Base-by-base conservation (phyloP, 2,329 filamentous ascomycete species). In the Claviceps spartinae region DNA sequence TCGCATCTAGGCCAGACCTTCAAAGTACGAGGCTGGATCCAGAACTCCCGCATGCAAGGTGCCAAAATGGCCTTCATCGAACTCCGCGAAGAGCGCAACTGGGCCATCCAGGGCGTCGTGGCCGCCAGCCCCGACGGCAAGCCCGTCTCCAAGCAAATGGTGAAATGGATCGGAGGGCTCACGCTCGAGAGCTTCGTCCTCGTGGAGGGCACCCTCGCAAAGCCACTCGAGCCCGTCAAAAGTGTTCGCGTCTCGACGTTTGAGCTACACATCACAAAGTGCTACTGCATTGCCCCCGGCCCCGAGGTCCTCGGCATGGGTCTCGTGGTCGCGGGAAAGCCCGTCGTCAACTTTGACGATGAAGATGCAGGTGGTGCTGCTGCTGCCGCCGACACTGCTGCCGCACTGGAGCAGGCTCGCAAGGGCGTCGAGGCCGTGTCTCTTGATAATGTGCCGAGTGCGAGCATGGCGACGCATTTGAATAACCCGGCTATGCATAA, bases 401-500 rank as follows among this genome's bases (percentile, higher is more conserved):
- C 58, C 4, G 44, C 22, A 3, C 18, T 45, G 22, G 45, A 52
- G 30, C 26, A 52, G 37, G 47, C 46, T 11, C 36, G 50, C n/a
- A 52, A 48, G 45, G 45, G 24, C 11, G 24, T 48, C 24, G 44
- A 52, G 24, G 50, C 36, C 8, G 18, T n/a, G 70, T 78, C 46
- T 20, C 20, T 48, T 7, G 46, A 48, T 18, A 48, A 48, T 36
- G 46, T 48, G 48, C 87, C 90, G 1, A 78, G 86, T 50, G 90
- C 94, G 34, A 85, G 81, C 55, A 81, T 97, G 67, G 81, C 83
- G 63, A 94, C 88, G 1, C 83, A 91, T 59, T 79, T 96, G 49
- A 86, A 95, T 74, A 95, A 97, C 76, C 83, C 87, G 54, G 87
- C 87, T 50, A 86, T 98, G 72, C 90, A 96, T 72, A 86, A 96